phyloP scores from a whole-genome alignment of 345 rosid species.

The Hibiscus syriacus region DNA sequence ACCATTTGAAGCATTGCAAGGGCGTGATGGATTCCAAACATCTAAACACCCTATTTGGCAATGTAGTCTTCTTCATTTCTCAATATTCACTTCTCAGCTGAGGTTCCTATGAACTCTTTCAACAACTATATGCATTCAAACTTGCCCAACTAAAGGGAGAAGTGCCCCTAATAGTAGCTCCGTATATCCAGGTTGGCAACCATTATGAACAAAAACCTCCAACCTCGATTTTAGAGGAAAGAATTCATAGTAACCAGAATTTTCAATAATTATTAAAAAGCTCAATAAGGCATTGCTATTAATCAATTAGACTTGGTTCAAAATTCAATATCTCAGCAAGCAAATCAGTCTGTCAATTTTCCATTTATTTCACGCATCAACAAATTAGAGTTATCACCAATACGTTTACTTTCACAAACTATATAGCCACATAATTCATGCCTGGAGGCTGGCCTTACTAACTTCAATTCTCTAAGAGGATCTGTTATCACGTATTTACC shows the following conservation, averaged over 20 bases:
- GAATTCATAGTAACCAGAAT: neutral
- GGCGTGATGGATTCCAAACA: no score
- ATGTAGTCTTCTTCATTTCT: neutral
- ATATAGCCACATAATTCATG: constrained; percentile 42
- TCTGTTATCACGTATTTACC: constrained; percentile 25
- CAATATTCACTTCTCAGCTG: neutral
- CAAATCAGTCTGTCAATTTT: constrained; percentile 16
- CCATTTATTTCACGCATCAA: constrained; percentile 43
- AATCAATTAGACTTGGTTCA: neutral
- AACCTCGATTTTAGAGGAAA: neutral
- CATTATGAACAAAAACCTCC: neutral
- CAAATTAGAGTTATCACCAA: constrained; percentile 34
- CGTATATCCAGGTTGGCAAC: neutral
- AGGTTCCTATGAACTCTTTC: neutral
- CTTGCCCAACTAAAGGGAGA: neutral
- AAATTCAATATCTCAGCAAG: neutral
- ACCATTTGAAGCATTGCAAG: neutral
- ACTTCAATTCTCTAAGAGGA: constrained; percentile 35
- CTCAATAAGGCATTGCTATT: neutral
- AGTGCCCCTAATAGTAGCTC: neutral
- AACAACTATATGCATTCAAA: neutral
- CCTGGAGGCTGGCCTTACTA: constrained; percentile 39
- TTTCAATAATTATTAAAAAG: neutral
- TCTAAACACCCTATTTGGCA: no score
- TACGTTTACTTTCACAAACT: constrained; percentile 35